A percentile compares a stretch with the other conserved stretches of the same genome.
Evolutionary conservation across 768 basidiomycete species (phyloP).

Genomic region (Brasilioporus rufonigricans): DNA sequence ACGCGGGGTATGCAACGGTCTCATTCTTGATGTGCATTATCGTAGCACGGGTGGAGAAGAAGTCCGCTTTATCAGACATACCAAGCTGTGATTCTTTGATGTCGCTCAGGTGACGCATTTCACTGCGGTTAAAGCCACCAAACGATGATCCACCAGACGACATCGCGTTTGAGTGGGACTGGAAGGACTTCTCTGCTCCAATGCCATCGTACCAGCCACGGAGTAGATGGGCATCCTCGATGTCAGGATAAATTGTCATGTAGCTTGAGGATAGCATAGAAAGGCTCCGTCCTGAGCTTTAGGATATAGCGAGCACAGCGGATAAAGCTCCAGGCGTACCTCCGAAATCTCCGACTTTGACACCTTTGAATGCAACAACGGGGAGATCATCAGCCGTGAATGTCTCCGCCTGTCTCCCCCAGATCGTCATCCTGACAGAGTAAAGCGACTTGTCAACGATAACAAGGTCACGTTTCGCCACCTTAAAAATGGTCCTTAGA

Average conservation of each 20-base stretch:
- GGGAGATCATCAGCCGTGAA: conserved; percentile 59
- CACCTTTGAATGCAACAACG: conserved; percentile 91
- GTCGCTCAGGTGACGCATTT: conserved; percentile 70
- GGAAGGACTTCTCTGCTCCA: conserved; percentile 65
- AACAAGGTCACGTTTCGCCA: conserved; percentile 85
- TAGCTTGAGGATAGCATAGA: conserved; percentile 80
- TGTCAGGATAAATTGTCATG: conserved; percentile 86
- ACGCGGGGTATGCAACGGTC: conserved; percentile 86
- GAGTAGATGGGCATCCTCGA: conserved; percentile 81
- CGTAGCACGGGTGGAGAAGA: conserved; percentile 78
- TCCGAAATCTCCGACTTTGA: conserved; percentile 89
- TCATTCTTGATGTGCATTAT: conserved; percentile 86
- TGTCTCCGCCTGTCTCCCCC: conserved; percentile 93
- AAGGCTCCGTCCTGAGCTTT: conserved; percentile 67
- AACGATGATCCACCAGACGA: conserved; percentile 38
- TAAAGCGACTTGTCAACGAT: conserved; percentile 82
- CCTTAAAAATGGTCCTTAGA: conserved; percentile 39
- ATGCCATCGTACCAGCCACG: conserved; percentile 89
- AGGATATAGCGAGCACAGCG: conserved; percentile 7
- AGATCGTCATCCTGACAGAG: conserved; percentile 83
- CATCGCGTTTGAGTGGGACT: conserved; percentile 56
- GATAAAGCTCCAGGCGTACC: conserved; percentile 40
- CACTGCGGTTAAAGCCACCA: conserved; percentile 61
- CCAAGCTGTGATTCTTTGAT: conserved; percentile 79
- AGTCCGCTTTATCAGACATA: conserved; percentile 72